Conservation (phyloP, 1,284 basidiomycete species). For the Blastosporella zonata region DNA sequence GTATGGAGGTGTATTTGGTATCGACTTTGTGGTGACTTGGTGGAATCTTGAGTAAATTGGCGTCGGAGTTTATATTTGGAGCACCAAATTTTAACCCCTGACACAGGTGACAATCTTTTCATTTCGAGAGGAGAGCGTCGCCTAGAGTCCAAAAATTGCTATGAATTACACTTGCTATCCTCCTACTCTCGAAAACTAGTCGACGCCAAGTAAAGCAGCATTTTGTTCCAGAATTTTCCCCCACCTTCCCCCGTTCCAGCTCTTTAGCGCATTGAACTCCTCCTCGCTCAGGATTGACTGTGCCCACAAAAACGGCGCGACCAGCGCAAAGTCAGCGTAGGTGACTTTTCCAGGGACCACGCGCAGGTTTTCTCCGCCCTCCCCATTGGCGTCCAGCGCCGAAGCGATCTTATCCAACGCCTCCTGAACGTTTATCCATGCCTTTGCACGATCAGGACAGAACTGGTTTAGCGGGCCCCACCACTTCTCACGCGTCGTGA, state of each 20-base stretch:
- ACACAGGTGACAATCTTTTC: no score
- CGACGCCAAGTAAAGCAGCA: slow-evolving; percentile 2
- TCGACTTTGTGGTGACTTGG: neutral
- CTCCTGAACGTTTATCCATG: slow-evolving; percentile 7
- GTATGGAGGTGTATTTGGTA: slow-evolving; percentile 1
- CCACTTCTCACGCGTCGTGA: slow-evolving; percentile 14
- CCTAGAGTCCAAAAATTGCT: no score
- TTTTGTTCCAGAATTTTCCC: slow-evolving; percentile 5
- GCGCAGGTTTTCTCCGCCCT: slow-evolving; percentile 3
- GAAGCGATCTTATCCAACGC: slow-evolving; percentile 12
- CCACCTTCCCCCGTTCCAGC: slow-evolving; percentile 17
- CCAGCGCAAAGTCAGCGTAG: slow-evolving; percentile 13
- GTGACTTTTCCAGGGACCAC: slow-evolving; percentile 12
- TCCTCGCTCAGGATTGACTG: slow-evolving; percentile 5
- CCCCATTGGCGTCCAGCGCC: slow-evolving; percentile 11
- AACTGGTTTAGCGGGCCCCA: slow-evolving; percentile 12
- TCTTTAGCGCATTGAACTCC: slow-evolving; percentile 9
- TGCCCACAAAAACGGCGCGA: slow-evolving; percentile 13
- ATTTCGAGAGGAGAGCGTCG: no score
- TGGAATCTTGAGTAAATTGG: slow-evolving; percentile 9
- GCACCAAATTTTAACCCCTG: no score
- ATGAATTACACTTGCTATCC: no score
- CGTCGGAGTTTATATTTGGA: no score
- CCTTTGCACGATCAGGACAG: slow-evolving; percentile 12
- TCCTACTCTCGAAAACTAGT: no score